phyloP scores from a whole-genome alignment of 2,329 filamentous ascomycete genomes.

The Pseudopyricularia cyperi region DNA sequence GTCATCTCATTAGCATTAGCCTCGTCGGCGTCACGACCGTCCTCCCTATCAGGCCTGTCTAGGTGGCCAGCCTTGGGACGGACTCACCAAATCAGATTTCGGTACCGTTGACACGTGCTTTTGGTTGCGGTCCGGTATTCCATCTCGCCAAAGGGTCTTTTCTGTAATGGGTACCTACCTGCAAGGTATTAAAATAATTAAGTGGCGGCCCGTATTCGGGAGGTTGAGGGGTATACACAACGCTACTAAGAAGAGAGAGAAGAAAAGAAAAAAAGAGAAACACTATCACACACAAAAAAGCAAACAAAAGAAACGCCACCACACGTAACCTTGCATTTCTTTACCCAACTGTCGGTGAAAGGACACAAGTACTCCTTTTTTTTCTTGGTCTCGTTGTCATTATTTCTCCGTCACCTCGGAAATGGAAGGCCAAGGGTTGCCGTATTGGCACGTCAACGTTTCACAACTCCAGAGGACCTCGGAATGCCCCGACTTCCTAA shows the following conservation, averaged over 20 bases:
- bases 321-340: too few species aligned
- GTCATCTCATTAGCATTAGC: neutral
- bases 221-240: too few species aligned
- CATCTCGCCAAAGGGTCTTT: neutral
- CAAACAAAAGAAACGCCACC: too few species aligned
- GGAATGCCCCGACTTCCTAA: constrained; percentile 61
- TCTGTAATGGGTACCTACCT: too few species aligned
- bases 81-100: neutral
- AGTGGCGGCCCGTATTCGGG: too few species aligned
- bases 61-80: too few species aligned
- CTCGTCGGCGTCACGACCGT: neutral
- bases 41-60: neutral
- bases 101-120: neutral
- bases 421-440: constrained; percentile 16
- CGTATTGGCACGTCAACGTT: constrained; percentile 79
- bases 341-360: too few species aligned
- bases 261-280: too few species aligned
- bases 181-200: too few species aligned
- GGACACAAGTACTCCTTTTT: neutral
- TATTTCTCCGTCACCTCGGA: neutral
- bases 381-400: neutral
- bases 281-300: too few species aligned
- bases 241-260: too few species aligned
- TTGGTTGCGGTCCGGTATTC: neutral
- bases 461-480: constrained; percentile 45